phyloP scores from a whole-genome alignment of 129 eudicot species.

The Chrysanthemum seticuspe region DNA sequence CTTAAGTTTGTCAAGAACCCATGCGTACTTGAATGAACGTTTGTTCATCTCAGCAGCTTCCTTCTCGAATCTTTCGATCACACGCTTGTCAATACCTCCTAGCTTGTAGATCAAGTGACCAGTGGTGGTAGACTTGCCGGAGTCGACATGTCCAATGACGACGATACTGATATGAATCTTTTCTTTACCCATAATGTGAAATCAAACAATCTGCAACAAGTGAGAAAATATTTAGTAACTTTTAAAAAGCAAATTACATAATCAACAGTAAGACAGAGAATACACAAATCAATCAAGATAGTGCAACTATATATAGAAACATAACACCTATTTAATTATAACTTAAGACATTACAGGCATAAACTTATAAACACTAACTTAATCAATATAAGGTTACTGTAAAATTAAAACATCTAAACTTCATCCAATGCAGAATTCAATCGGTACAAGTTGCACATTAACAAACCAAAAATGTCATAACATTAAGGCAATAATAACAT shows the following conservation, averaged over 20 bases:
- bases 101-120: constrained; percentile 26
- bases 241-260: not conserved
- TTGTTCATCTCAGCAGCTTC: constrained; percentile 34
- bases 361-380: no score
- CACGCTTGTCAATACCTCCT: constrained; percentile 30
- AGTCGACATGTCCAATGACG: constrained; percentile 33
- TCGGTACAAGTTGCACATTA: no score
- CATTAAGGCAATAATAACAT: no score
- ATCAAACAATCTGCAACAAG: not conserved
- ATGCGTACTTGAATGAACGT: constrained; percentile 26
- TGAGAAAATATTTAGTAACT: not conserved
- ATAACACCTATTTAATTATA: no score
- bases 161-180: constrained; percentile 28
- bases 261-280: not conserved
- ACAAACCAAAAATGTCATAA: no score
- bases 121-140: constrained; percentile 28
- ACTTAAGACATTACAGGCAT: no score
- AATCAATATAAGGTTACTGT: no score
- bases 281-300: no score
- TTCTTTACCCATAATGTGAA: constrained; percentile 23
- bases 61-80: constrained; percentile 27
- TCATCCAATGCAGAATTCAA: no score
- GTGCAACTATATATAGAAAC: no score
- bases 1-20: constrained; percentile 29
- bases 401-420: no score